Conservation (phyloP, 176 grass and related monocot species). For the Avena sativa region DNA sequence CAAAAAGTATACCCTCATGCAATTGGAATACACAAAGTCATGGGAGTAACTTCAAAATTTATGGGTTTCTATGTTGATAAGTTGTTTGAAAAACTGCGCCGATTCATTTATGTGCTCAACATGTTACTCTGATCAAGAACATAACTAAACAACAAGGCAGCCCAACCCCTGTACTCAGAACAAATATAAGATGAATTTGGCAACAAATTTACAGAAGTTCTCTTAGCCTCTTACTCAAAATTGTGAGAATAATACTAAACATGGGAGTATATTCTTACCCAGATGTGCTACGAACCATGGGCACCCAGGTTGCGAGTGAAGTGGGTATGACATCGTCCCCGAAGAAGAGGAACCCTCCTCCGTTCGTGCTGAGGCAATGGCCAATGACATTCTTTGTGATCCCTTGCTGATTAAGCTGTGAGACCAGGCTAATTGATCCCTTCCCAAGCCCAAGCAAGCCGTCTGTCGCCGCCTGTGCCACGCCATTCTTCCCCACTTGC, state of each 20-base stretch:
- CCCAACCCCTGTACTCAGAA: background rate
- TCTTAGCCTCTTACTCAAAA: background rate
- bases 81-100: background rate
- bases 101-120: background rate
- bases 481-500: constrained; percentile 57
- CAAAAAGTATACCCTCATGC: background rate
- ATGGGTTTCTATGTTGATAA: background rate
- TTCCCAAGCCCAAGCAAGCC: constrained; percentile 84
- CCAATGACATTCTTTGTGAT: constrained; percentile 83
- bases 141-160: background rate
- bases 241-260: background rate
- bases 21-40: background rate
- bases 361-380: constrained; percentile 75
- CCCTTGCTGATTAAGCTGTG: constrained; percentile 83
- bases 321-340: constrained; percentile 78
- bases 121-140: background rate
- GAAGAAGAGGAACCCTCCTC: constrained; percentile 85
- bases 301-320: constrained; percentile 63
- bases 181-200: background rate
- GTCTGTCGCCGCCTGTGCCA: constrained; percentile 44
- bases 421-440: constrained; percentile 71
- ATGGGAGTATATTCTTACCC: constrained; percentile 44
- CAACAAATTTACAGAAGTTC: background rate
- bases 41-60: background rate
- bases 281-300: constrained; percentile 55